Evolutionary conservation across 139 green algal genomes (phyloP).

Genomic region (Chloropicon primus): DNA sequence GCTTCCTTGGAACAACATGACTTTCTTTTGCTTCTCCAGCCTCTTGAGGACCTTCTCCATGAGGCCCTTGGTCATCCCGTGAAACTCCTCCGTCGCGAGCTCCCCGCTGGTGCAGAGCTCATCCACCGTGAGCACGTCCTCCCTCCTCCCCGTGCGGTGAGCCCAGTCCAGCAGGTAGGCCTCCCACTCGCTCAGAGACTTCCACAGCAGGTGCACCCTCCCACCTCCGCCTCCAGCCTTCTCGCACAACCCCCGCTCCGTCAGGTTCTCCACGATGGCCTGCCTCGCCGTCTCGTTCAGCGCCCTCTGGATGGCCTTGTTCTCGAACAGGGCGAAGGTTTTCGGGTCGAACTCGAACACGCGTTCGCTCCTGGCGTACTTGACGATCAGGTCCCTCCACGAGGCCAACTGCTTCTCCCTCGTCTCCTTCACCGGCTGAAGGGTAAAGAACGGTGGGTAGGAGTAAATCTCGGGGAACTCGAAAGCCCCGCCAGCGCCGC

Average conservation of each 20-base stretch:
- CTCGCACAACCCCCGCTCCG: background rate
- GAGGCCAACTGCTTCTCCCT: background rate
- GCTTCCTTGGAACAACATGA: background rate
- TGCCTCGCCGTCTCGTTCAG: background rate
- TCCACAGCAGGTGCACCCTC: background rate
- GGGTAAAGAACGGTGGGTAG: background rate
- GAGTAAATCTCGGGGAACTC: background rate
- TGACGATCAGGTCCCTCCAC: background rate
- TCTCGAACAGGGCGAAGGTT: background rate
- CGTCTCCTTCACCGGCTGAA: background rate
- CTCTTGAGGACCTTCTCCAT: background rate
- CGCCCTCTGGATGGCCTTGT: background rate
- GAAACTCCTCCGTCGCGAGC: background rate
- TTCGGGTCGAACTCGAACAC: background rate
- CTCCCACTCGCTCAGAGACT: background rate
- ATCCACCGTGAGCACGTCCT: background rate
- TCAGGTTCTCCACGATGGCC: background rate
- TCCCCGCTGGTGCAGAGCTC: background rate
- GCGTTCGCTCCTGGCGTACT: background rate
- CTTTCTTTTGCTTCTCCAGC: background rate
- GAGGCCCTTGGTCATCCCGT: background rate
- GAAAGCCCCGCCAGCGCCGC: too few relatives aligned
- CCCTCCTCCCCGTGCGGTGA: background rate
- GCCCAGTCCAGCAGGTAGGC: background rate
- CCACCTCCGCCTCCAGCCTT: background rate